Base-by-base conservation (phyloP, 345 rosid genomes). In the Citrus reticulata region DNA sequence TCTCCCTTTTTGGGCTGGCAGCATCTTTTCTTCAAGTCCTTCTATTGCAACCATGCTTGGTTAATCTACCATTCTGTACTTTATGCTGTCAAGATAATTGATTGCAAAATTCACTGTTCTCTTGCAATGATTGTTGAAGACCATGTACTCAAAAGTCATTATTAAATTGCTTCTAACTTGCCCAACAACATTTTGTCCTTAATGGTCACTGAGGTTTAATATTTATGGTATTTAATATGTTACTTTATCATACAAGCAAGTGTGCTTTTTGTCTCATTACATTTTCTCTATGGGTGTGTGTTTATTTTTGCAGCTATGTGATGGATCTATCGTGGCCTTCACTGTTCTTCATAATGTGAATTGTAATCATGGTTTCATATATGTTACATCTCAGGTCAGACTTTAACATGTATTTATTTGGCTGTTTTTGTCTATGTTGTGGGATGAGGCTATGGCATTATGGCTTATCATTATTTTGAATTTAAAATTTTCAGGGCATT, bases 291-390 rank as follows among this genome's bases (percentile, higher is more conserved):
- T 71, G 29, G 35, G 19, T 70, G 25, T 70, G 22, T 46, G 7
- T 75, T 29, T 64, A 5, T 54, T 71, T 68, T 71, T 86, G 89
- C 97, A 94, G 99, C 87, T 93, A 70, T 94, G 98, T 83, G 98
- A 94, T 78, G 97, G 99, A 80, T 82, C 97, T 75, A 93, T 96
- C 78, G 92, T 84, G 22, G 99, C 99, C 77, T 96, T 96, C 85
- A 94, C 98, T 74, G 99, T 94, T 86, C 97, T 96, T 83, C 98
- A 94, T 86, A 96, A 93, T 81, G 98, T 96, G 71, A 96, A 96
- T 77, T 96, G 98, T 81, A 96, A 93, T 83, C 98, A 87, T 74
- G 98, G 99, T 80, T 89, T 96, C 88, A 93, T 96, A 78, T 93
- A 93, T 81, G 98, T 93, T 68, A 94, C 99, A 55, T 91, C 97